phyloP scores from a whole-genome alignment of 164 flowering plant species.

The Saururus chinensis region DNA sequence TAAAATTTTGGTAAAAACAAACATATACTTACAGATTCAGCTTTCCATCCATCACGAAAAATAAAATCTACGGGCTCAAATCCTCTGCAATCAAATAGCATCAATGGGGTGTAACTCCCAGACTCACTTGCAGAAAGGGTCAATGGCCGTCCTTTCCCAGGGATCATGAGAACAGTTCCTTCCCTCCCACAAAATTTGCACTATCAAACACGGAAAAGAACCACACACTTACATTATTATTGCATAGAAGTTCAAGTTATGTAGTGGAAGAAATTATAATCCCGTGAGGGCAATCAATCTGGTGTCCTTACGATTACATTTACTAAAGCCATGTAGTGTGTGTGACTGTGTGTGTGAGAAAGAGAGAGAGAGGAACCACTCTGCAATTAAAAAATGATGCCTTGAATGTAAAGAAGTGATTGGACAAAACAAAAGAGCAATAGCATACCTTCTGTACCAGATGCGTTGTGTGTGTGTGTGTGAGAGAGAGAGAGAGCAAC shows the following conservation, averaged over 20 bases:
- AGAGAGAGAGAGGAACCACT: too few species aligned
- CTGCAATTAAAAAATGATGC: background rate
- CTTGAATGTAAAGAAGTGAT: background rate
- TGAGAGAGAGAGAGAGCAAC: too few species aligned
- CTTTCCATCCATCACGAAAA: constrained; percentile 68
- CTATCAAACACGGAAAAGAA: constrained; percentile 19
- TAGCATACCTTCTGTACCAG: constrained; percentile 59
- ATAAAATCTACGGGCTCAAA: constrained; percentile 60
- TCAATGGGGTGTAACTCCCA: constrained; percentile 46
- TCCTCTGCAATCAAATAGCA: constrained; percentile 82
- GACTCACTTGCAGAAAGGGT: constrained; percentile 27
- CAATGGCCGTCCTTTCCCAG: constrained; percentile 59
- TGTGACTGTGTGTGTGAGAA: too few species aligned
- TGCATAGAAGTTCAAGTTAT: background rate
- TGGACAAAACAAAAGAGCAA: background rate
- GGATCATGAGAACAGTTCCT: constrained; percentile 61
- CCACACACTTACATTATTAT: background rate
- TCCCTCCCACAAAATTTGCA: constrained; percentile 86
- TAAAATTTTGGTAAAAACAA: background rate
- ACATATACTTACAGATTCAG: constrained; percentile 49
- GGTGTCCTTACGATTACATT: too few species aligned
- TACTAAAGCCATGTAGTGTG: too few species aligned
- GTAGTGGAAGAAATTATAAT: too few species aligned
- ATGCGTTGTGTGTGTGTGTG: too few species aligned
- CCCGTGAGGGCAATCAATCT: background rate